These are phyloP conservation scores for Leishmania tarentolae DNA, from an alignment of 208 protist genomes.

Conservation along the genomic window DNA sequence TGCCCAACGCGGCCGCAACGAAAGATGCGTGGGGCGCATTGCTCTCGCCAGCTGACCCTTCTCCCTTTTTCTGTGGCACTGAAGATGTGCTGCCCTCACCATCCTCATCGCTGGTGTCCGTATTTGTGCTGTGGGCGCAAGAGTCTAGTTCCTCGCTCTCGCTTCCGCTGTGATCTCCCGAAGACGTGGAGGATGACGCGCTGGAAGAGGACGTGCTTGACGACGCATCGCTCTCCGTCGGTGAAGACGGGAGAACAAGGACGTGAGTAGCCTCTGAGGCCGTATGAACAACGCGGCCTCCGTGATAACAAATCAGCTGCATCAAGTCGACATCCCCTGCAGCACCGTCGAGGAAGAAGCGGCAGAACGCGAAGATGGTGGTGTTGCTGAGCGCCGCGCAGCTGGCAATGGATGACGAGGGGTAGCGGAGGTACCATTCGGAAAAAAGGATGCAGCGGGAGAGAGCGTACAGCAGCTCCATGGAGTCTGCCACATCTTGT, in stretches of 20 bases:
- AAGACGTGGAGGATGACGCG: slow-evolving; percentile 20
- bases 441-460: slow-evolving; percentile 58
- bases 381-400: slow-evolving; percentile 45
- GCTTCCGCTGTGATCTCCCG: slow-evolving; percentile 1
- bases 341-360: slow-evolving; percentile 45
- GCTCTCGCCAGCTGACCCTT: not conserved
- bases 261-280: slow-evolving; percentile 67
- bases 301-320: slow-evolving; percentile 48
- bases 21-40: not conserved
- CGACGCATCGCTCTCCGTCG: not conserved
- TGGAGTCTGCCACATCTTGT: slow-evolving; percentile 28
- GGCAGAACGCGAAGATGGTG: slow-evolving; percentile 60
- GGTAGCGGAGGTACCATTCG: slow-evolving; percentile 74
- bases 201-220: slow-evolving; percentile 18
- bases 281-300: slow-evolving; percentile 43
- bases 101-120: slow-evolving; percentile 9
- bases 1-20: not conserved
- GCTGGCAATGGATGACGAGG: slow-evolving; percentile 52
- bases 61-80: not conserved
- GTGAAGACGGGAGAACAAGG: slow-evolving; percentile 21
- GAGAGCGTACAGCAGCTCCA: slow-evolving; percentile 72
- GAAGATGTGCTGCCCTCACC: not conserved
- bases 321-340: slow-evolving; percentile 29
- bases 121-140: slow-evolving; percentile 12
- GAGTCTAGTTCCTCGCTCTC: not conserved